Conservation (phyloP, 768 basidiomycete species). For the Auriscalpium orientale region DNA sequence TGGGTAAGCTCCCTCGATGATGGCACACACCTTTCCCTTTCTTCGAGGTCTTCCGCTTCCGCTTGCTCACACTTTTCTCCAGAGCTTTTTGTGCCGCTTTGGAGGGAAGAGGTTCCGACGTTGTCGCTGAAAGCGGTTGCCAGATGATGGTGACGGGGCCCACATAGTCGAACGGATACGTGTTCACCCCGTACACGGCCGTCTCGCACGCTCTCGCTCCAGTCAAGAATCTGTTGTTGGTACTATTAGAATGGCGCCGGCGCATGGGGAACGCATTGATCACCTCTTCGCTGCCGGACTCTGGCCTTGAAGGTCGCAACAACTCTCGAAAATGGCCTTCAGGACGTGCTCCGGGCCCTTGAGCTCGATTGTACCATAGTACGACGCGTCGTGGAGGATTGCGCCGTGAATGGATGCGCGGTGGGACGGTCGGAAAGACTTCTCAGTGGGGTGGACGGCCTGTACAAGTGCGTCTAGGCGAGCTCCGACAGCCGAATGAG, state of each 20-base stretch:
- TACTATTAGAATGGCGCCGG: no score
- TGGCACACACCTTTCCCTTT: neutral
- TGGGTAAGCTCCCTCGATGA: neutral
- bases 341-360: slow-evolving; percentile 54
- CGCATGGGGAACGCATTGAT: neutral
- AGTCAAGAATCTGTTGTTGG: slow-evolving; percentile 41
- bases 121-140: slow-evolving; percentile 33
- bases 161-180: slow-evolving; percentile 66
- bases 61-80: slow-evolving; percentile 15
- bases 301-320: slow-evolving; percentile 58
- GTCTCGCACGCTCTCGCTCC: slow-evolving; percentile 66
- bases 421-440: slow-evolving; percentile 86
- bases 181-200: slow-evolving; percentile 50
- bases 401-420: slow-evolving; percentile 79
- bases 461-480: slow-evolving; percentile 21
- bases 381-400: slow-evolving; percentile 88
- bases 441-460: slow-evolving; percentile 86
- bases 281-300: slow-evolving; percentile 59
- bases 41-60: slow-evolving; percentile 22
- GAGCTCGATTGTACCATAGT: slow-evolving; percentile 69
- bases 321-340: slow-evolving; percentile 39
- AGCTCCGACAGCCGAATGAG: neutral
- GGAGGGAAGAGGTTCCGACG: neutral
- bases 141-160: slow-evolving; percentile 71
- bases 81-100: slow-evolving; percentile 4